phyloP scores from a whole-genome alignment of 805 yeast genomes.

The Monosporozyma aerobia region DNA sequence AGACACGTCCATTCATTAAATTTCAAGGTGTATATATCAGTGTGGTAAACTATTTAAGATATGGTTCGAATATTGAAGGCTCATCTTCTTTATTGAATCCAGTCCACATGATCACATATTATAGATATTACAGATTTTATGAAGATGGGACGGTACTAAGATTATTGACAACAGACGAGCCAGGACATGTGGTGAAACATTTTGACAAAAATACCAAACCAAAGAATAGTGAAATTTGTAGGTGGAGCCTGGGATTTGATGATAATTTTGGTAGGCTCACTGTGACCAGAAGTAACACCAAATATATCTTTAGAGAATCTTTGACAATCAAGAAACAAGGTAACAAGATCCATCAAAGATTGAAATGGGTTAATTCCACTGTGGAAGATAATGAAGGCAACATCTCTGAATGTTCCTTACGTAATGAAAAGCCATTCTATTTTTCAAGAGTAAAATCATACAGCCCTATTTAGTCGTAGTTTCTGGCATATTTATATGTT shows the following conservation, averaged over 20 bases:
- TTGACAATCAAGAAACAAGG: constrained; percentile 54
- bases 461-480: not conserved
- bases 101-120: constrained; percentile 76
- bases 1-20: constrained; percentile 65
- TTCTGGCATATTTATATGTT: not conserved
- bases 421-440: constrained; percentile 70
- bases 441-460: constrained; percentile 53
- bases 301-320: constrained; percentile 55
- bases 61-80: constrained; percentile 65
- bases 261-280: constrained; percentile 42
- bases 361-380: constrained; percentile 62
- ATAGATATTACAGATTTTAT: constrained; percentile 73
- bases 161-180: constrained; percentile 64
- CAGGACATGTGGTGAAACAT: constrained; percentile 52
- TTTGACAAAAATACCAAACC: constrained; percentile 32
- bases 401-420: constrained; percentile 45
- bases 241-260: constrained; percentile 48
- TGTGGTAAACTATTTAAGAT: constrained; percentile 72
- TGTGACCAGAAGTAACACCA: constrained; percentile 48
- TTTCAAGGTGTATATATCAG: constrained; percentile 80
- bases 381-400: constrained; percentile 49
- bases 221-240: constrained; percentile 39
- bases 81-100: constrained; percentile 66
- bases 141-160: constrained; percentile 69
- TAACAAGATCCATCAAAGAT: constrained; percentile 53